These are phyloP conservation scores for Leptographium lundbergii DNA, from an alignment of 2,329 filamentous ascomycete genomes.

Conservation along the genomic window DNA sequence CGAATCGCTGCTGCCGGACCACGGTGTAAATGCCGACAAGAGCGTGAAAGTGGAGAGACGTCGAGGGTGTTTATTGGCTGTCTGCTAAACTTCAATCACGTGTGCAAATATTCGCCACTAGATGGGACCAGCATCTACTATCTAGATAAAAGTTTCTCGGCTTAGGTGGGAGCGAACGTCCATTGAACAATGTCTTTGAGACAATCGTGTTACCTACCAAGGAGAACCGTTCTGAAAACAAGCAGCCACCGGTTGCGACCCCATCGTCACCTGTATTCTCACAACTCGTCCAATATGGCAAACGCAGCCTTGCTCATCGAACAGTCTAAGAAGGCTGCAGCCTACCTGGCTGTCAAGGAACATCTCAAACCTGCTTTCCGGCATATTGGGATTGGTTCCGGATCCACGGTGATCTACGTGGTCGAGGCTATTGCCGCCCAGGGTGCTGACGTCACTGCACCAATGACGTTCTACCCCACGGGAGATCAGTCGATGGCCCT, in stretches of 20 bases:
- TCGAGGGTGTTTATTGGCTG: too few relatives aligned
- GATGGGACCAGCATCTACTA: too few relatives aligned
- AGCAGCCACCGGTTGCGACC: neutral
- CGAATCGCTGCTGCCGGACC: neutral
- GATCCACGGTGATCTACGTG: conserved; percentile 72
- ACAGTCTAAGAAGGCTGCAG: conserved; percentile 62
- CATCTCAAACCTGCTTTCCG: conserved; percentile 51
- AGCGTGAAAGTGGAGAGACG: too few relatives aligned
- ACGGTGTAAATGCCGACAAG: too few relatives aligned
- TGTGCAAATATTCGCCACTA: too few relatives aligned
- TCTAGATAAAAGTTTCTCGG: too few relatives aligned
- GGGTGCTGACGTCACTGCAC: conserved; percentile 35
- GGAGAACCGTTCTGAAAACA: neutral
- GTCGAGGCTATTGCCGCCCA: conserved; percentile 65
- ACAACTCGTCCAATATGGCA: neutral
- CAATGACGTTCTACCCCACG: conserved; percentile 82
- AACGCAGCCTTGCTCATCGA: conserved; percentile 38
- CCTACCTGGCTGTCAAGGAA: conserved; percentile 59
- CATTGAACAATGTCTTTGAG: too few relatives aligned
- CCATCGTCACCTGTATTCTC: neutral
- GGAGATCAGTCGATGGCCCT: conserved; percentile 83
- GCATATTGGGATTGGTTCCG: conserved; percentile 68
- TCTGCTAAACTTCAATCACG: too few relatives aligned
- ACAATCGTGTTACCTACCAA: neutral
- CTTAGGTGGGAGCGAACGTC: too few relatives aligned